Evolutionary conservation across 371 early-diverging fungal species (phyloP), one percentile per base, ranked within the genome.

Genomic region (Circinella umbellata): DNA sequence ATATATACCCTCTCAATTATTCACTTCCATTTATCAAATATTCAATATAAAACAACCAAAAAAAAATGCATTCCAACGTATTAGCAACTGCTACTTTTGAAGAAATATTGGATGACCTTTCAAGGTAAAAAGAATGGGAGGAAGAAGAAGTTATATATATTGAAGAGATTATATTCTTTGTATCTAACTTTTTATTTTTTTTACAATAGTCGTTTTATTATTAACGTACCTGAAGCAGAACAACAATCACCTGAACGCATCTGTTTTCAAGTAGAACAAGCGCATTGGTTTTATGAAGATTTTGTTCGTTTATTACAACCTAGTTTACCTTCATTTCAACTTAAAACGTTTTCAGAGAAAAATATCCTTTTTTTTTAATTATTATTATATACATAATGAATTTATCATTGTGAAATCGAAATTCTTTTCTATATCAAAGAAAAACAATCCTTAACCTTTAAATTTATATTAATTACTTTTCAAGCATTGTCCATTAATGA

Each of bases 231-330:
- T 18, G 93, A 93, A 54, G 95, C 92, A 73, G 99, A 99, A 77
- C 84, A 95, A 9, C 76, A 90, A 9, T 91, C 94, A 35, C 89
- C 95, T 13, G 97, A 97, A 75, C 88, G 99, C 51, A 95, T 99
- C 60, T 96, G 96, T 73, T 99, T 99, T 79, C 98, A 99, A 83
- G 94, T 99, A 61, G 99, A 99, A 77, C 97, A 98, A 81, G 99
- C 99, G 7, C 98, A 99, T 78, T 99, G 99, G 99, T 99, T 95
- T 80, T 99, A 98, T 80, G 96, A 98, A 74, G 99, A 99, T 83
- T 98, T 98, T 83, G 90, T 97, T 51, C 87, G 97, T 70, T 94
- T 94, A 70, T 82, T 91, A 66, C 90, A 92, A 69, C 91, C 94
- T 11, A 83, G 81, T 55, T 78, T 96, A 59, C 95, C 94, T 15